A percentile compares a stretch with the other conserved stretches of the same genome.
These are phyloP conservation scores for Hirschfeldia incana DNA, from an alignment of 345 rosid species.

Conservation along the genomic window DNA sequence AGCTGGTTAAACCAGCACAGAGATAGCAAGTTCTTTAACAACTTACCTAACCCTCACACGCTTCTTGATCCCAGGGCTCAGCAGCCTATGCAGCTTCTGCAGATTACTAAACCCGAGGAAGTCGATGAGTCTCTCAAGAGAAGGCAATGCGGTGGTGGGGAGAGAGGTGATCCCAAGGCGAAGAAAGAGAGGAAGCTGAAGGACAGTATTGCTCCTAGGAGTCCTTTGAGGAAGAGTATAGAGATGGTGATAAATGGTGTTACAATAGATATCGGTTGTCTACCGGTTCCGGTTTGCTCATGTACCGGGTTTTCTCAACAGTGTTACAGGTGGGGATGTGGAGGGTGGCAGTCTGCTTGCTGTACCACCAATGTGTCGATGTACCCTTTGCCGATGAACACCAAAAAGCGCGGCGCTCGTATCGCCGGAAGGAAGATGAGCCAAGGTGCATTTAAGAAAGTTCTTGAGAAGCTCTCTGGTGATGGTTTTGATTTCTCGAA, in stretches of 20 bases:
- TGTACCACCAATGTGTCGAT: constrained; percentile 86
- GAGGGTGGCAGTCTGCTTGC: constrained; percentile 98
- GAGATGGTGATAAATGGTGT: constrained; percentile 80
- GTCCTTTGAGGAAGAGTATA: constrained; percentile 74
- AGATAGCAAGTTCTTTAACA: constrained; percentile 63
- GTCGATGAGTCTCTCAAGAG: constrained; percentile 54
- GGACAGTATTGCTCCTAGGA: constrained; percentile 56
- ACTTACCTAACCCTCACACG: constrained; percentile 48
- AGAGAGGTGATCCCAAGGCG: constrained; percentile 57
- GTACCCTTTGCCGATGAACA: constrained; percentile 90
- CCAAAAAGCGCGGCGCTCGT: constrained; percentile 81
- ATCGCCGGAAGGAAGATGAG: constrained; percentile 98
- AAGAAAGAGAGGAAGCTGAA: constrained; percentile 82
- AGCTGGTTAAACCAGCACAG: constrained; percentile 73
- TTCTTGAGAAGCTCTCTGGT: constrained; percentile 86
- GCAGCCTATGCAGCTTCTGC: constrained; percentile 69
- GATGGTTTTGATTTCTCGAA: constrained; percentile 75
- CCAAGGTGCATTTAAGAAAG: constrained; percentile 92
- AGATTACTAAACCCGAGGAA: constrained; percentile 58
- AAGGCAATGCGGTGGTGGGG: constrained; percentile 44
- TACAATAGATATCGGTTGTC: constrained; percentile 76
- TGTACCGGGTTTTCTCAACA: constrained; percentile 84
- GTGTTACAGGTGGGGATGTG: constrained; percentile 94
- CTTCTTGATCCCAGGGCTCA: constrained; percentile 55
- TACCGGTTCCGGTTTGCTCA: constrained; percentile 87